Percentiles rank a stretch among this genome's conserved stretches.
phyloP scores from a whole-genome alignment of 352 stramenopile genomes.

The Globisporangium iwayamae region DNA sequence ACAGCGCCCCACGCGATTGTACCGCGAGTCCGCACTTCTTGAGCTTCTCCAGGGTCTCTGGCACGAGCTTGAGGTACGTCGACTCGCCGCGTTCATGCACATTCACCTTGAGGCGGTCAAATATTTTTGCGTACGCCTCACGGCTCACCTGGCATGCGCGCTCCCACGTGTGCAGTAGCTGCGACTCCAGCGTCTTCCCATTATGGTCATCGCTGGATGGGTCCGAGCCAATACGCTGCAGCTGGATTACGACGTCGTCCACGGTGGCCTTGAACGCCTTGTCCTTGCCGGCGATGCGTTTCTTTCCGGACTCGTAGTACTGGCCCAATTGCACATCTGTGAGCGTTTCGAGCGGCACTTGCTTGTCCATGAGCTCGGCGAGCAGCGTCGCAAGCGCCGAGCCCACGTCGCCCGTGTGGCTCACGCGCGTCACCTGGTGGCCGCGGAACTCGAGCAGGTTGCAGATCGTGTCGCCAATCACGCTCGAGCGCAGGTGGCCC shows the following conservation, averaged over 20 bases:
- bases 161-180: slow-evolving; percentile 49
- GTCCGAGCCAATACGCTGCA: slow-evolving; percentile 51
- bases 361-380: slow-evolving; percentile 60
- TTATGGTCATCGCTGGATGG: neutral
- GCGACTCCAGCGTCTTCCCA: slow-evolving; percentile 28
- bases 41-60: slow-evolving; percentile 41
- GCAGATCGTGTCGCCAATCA: slow-evolving; percentile 76
- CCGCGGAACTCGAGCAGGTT: slow-evolving; percentile 82
- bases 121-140: slow-evolving; percentile 60
- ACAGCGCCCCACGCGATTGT: slow-evolving; percentile 58
- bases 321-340: slow-evolving; percentile 57
- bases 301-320: slow-evolving; percentile 75
- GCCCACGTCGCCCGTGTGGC: slow-evolving; percentile 76
- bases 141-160: slow-evolving; percentile 70
- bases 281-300: slow-evolving; percentile 28
- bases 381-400: slow-evolving; percentile 75
- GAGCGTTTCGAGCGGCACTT: slow-evolving; percentile 41
- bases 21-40: slow-evolving; percentile 42
- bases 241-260: slow-evolving; percentile 62
- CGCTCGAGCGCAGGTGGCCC: slow-evolving; percentile 74
- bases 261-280: slow-evolving; percentile 56
- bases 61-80: slow-evolving; percentile 65
- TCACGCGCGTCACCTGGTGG: slow-evolving; percentile 63
- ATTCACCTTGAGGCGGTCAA: slow-evolving; percentile 56
- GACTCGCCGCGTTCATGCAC: slow-evolving; percentile 74